Evolutionary conservation across 106 monocot genomes (phyloP).

Genomic region (Iris macrosiphon): DNA sequence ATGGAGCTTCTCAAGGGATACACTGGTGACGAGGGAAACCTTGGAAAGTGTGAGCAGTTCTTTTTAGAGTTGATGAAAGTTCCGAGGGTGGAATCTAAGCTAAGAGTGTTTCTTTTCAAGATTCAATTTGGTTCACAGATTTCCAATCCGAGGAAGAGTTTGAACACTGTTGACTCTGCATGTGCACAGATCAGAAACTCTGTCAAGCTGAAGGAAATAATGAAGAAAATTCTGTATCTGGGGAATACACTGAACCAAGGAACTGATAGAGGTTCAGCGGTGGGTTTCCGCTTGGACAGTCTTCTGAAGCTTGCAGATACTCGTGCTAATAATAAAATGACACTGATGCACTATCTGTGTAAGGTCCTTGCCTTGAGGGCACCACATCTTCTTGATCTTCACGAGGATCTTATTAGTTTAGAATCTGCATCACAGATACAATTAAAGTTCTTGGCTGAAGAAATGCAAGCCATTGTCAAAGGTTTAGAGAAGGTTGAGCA

Average conservation of each 20-base stretch:
- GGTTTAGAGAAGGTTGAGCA: constrained; percentile 87
- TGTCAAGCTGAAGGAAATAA: constrained; percentile 61
- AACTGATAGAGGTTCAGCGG: constrained; percentile 74
- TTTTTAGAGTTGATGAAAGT: constrained; percentile 77
- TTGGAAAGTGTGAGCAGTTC: constrained; percentile 74
- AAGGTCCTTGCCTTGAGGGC: constrained; percentile 87
- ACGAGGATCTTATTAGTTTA: constrained; percentile 67
- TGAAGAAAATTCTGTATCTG: constrained; percentile 72
- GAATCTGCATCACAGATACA: constrained; percentile 90
- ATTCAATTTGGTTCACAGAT: constrained; percentile 58
- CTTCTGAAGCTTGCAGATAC: constrained; percentile 93
- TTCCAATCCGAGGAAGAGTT: constrained; percentile 56
- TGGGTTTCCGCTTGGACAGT: constrained; percentile 72
- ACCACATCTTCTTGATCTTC: constrained; percentile 75
- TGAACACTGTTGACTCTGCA: constrained; percentile 44
- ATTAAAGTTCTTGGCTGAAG: constrained; percentile 89
- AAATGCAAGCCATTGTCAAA: constrained; percentile 97
- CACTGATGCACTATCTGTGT: constrained; percentile 24
- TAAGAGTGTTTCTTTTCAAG: constrained; percentile 57
- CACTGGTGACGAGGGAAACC: constrained; percentile 48
- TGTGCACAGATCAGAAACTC: constrained; percentile 61
- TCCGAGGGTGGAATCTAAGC: constrained; percentile 51
- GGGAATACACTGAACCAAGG: constrained; percentile 82
- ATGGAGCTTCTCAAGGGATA: constrained; percentile 74
- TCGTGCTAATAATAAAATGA: constrained; percentile 88